phyloP scores from a whole-genome alignment of 768 basidiomycete genomes.

The Leccinum truebloodii region DNA sequence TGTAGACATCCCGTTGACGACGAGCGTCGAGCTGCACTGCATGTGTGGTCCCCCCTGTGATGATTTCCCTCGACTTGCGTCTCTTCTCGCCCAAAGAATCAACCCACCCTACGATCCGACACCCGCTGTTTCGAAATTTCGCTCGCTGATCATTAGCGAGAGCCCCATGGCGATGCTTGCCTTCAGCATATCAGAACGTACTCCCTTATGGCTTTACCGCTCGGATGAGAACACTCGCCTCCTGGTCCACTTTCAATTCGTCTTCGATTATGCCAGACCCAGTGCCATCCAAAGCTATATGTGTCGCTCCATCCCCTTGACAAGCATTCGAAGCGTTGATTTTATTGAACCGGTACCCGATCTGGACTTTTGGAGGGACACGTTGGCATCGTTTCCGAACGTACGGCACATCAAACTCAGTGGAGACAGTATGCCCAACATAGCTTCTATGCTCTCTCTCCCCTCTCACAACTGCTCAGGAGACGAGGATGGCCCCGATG shows the following conservation, averaged over 20 bases:
- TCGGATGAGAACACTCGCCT: slow-evolving; percentile 7
- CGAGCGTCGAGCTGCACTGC: neutral
- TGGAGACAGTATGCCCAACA: too few species aligned
- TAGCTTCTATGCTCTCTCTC: too few species aligned
- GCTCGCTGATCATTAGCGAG: neutral
- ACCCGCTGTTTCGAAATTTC: neutral
- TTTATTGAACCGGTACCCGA: too few species aligned
- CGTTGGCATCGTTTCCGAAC: too few species aligned
- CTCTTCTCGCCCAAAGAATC: slow-evolving; percentile 2
- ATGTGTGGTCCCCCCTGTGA: neutral
- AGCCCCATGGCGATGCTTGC: too few species aligned
- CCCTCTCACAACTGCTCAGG: too few species aligned
- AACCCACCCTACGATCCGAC: neutral
- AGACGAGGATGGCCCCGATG: too few species aligned
- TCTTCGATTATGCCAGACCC: neutral
- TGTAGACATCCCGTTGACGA: slow-evolving; percentile 1
- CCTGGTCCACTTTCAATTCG: neutral
- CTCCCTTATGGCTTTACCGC: too few species aligned
- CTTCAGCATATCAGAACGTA: neutral
- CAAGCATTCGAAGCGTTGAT: too few species aligned
- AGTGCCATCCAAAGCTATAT: neutral
- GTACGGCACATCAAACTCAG: too few species aligned
- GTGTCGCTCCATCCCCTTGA: too few species aligned
- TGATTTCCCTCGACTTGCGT: neutral
- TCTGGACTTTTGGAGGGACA: too few species aligned